These are phyloP conservation scores for Daldinia caldariorum DNA, from an alignment of 495 filamentous ascomycete genomes.

Conservation along the genomic window DNA sequence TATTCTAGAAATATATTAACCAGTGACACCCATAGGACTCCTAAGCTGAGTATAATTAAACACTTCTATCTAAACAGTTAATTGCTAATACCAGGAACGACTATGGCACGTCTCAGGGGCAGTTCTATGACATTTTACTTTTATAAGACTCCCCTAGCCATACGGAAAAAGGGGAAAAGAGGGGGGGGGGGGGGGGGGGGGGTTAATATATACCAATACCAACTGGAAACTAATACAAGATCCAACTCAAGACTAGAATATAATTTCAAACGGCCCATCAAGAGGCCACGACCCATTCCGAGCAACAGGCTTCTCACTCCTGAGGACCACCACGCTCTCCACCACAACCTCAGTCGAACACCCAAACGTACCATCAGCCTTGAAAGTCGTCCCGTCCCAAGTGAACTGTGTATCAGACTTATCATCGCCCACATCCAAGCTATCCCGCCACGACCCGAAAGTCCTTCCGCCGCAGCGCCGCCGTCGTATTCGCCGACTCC, in stretches of 20 bases:
- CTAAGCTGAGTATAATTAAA: no score
- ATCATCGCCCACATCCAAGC: constrained; percentile 58
- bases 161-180: neutral
- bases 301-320: constrained; percentile 32
- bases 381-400: constrained; percentile 57
- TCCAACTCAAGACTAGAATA: constrained; percentile 1
- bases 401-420: constrained; percentile 59
- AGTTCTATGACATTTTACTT: neutral
- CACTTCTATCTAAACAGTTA: neutral
- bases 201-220: neutral
- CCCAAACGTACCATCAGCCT: constrained; percentile 60
- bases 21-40: no score
- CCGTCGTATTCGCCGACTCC: constrained; percentile 73
- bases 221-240: neutral
- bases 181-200: no score
- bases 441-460: constrained; percentile 74
- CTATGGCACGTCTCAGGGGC: no score
- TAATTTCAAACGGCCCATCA: constrained; percentile 33
- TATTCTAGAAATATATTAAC: no score
- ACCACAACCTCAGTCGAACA: constrained; percentile 61
- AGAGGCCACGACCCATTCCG: constrained; percentile 30
- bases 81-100: neutral
- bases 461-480: constrained; percentile 67
- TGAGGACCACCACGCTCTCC: constrained; percentile 60
- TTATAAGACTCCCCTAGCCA: neutral